Percentiles rank a stretch among this genome's conserved stretches.
Evolutionary conservation across 1,284 basidiomycete genomes (phyloP).

Genomic region (Paramarasmius palmivorus): DNA sequence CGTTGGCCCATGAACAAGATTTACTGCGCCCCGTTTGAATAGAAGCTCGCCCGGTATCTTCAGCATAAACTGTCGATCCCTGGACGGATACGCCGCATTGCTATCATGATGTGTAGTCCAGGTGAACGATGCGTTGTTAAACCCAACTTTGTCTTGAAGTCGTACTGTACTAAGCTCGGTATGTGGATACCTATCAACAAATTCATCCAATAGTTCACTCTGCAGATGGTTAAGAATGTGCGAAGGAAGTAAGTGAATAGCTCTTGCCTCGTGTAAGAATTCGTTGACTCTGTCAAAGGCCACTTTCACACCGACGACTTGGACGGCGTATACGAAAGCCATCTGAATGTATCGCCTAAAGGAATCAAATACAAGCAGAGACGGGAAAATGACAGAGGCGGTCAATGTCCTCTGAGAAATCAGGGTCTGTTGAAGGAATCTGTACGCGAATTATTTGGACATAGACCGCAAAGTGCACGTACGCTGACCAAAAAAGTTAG

Average conservation of each 20-base stretch:
- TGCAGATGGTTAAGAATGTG: conserved; percentile 11
- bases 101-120: conserved; percentile 8
- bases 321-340: conserved; percentile 9
- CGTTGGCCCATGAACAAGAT: conserved; percentile 48
- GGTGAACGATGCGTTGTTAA: conserved; percentile 21
- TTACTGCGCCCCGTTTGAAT: conserved; percentile 50
- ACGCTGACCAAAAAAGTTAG: neutral
- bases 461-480: too few relatives aligned
- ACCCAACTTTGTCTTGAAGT: conserved; percentile 23
- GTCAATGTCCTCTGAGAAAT: neutral
- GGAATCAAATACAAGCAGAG: conserved; percentile 22
- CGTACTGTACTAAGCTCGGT: neutral
- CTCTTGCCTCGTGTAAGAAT: conserved; percentile 33
- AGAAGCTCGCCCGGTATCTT: conserved; percentile 39
- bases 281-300: conserved; percentile 31
- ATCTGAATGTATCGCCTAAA: conserved; percentile 14
- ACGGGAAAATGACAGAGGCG: conserved; percentile 8
- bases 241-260: neutral
- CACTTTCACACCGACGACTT: conserved; percentile 18
- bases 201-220: conserved; percentile 43
- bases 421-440: neutral
- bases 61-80: conserved; percentile 31
- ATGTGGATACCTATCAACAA: conserved; percentile 13
- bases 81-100: conserved; percentile 7
- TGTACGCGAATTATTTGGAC: neutral